Base-by-base conservation (phyloP, 768 basidiomycete species). In the Rhodotorula kratochvilovae region DNA sequence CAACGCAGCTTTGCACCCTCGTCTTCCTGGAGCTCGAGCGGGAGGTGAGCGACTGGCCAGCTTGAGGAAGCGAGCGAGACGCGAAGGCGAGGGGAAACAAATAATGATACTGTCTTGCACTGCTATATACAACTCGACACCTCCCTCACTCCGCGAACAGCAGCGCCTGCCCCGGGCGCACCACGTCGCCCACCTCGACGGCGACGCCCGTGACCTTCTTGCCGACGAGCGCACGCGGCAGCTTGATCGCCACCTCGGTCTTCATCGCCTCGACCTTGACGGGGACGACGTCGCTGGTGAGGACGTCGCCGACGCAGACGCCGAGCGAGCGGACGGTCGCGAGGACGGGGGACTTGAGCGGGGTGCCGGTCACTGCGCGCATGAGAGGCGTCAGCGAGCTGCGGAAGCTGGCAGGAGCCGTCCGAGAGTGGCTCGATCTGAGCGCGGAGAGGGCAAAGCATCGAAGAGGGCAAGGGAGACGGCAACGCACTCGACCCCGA, bases 211-310 rank as follows among this genome's bases (percentile, higher is more conserved):
- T 76, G 0, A 87, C 81, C 25, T 61, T 81, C 35, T 80, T 84
- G 4, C 86, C 86, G 2, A 86, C 76, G 61, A 83, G 82, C 16
- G 79, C 80, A 27, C 83, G 81, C 0, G 84, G 83, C 0, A 85
- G 84, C 61, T 78, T 78, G 25, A 88, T 76, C 23, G 82, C 81
- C 55, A 88, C 84, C 74, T 87, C 86, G 0, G 85, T 86, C 79
- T 89, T 88, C 87, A 88, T 88, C 2, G 87, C 86, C 78, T 87
- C 86, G 21, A 88, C 81, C 29, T 86, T 81, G 43, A 85, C 59
- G 6, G 84, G 81, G 8, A 84, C 80, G 21, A 35, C 56, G 21
- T 84, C 82, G 5, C 80, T 80, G 1, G 83, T 80, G 7, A 77
- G 59, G 54, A 53, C 23, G 58, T 70, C 72, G 31, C 72, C 68